These are phyloP conservation scores for Huntiella abstrusa DNA, from an alignment of 2,329 filamentous ascomycete genomes.

Conservation along the genomic window DNA sequence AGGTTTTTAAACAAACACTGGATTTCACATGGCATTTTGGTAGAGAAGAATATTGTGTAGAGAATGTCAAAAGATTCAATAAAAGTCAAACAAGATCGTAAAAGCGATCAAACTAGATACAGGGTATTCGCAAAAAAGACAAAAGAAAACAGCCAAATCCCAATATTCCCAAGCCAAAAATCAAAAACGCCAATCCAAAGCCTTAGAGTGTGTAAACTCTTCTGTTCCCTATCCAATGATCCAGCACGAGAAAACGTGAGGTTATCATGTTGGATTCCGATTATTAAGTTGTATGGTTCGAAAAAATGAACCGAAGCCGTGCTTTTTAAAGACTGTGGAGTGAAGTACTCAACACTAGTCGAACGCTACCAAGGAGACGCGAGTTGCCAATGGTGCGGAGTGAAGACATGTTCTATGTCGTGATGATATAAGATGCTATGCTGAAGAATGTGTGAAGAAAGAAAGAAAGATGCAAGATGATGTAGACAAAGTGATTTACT, in stretches of 20 bases:
- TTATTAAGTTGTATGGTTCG: too few species aligned
- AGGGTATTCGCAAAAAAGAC: neutral
- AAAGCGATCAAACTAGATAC: neutral
- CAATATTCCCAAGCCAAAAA: slow-evolving; percentile 2
- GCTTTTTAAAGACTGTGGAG: neutral
- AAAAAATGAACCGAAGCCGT: neutral
- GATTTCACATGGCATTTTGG: too few species aligned
- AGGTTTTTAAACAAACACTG: too few species aligned
- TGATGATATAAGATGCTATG: neutral
- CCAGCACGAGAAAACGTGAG: too few species aligned
- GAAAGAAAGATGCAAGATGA: neutral
- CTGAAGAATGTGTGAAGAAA: neutral
- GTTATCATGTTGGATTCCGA: too few species aligned
- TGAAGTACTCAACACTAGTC: neutral
- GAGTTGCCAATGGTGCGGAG: neutral
- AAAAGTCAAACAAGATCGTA: neutral
- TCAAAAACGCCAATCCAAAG: too few species aligned
- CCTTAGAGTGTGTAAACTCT: neutral
- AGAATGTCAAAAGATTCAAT: too few species aligned
- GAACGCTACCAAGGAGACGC: neutral
- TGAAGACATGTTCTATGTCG: neutral
- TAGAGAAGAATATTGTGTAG: too few species aligned
- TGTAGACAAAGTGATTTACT: slow-evolving; percentile 17
- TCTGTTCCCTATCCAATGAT: too few species aligned
- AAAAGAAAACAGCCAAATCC: slow-evolving; percentile 1